Evolutionary conservation across 2,329 filamentous ascomycete genomes (phyloP).

Genomic region (Alternaria sp.): DNA sequence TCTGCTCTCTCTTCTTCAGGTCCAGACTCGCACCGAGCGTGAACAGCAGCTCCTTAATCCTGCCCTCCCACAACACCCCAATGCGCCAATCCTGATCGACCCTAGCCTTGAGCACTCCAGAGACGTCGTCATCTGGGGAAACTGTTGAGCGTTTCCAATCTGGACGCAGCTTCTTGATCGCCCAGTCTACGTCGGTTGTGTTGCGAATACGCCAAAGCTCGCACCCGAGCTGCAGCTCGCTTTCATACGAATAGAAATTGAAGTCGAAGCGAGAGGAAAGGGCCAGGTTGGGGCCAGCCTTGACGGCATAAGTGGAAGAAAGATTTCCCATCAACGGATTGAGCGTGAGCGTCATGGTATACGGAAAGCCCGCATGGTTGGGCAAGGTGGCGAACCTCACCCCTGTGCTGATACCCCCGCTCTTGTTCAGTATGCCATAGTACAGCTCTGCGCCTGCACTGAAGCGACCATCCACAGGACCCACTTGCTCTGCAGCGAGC

Average conservation of each 20-base stretch:
- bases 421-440: slow-evolving; percentile 94
- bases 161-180: slow-evolving; percentile 52
- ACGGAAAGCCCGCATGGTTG: slow-evolving; percentile 81
- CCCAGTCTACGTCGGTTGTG: slow-evolving; percentile 54
- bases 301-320: slow-evolving; percentile 89
- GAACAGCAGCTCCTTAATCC: slow-evolving; percentile 90
- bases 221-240: slow-evolving; percentile 87
- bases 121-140: slow-evolving; percentile 69
- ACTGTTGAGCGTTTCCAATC: slow-evolving; percentile 50
- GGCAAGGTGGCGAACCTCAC: slow-evolving; percentile 89
- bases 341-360: slow-evolving; percentile 90
- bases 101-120: slow-evolving; percentile 87
- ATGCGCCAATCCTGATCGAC: slow-evolving; percentile 89
- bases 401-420: slow-evolving; percentile 88
- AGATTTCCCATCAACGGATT: slow-evolving; percentile 96
- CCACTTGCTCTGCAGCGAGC: slow-evolving; percentile 33
- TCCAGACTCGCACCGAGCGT: slow-evolving; percentile 89
- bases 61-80: slow-evolving; percentile 89
- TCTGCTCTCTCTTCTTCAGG: slow-evolving; percentile 76
- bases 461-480: slow-evolving; percentile 79
- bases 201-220: slow-evolving; percentile 81
- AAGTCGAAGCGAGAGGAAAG: slow-evolving; percentile 94
- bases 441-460: slow-evolving; percentile 93
- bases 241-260: slow-evolving; percentile 98
- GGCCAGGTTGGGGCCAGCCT: slow-evolving; percentile 81